Conservation (phyloP, 768 basidiomycete genomes). For the Mycena venus region DNA sequence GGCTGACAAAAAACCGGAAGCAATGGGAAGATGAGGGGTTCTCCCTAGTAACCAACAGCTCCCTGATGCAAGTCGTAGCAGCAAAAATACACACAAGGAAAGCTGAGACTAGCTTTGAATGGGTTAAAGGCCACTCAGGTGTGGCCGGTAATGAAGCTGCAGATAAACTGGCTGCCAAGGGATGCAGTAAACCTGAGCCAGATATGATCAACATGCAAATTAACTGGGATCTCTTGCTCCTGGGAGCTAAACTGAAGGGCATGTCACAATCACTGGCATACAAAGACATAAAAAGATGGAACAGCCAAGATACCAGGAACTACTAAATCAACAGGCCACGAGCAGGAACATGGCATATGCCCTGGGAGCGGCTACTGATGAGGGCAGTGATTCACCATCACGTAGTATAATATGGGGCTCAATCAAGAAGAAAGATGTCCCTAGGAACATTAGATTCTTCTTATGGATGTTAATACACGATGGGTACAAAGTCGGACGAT, state of each 20-base stretch:
- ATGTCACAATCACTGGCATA: not conserved
- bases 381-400: too few relatives aligned
- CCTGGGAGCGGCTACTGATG: too few relatives aligned
- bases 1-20: not conserved
- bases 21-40: not conserved
- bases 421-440: not conserved
- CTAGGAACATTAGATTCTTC: not conserved
- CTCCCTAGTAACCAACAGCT: not conserved
- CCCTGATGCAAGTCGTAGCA: not conserved
- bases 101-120: not conserved
- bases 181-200: too few relatives aligned
- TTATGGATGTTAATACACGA: slow-evolving; percentile 1
- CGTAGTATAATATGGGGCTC: too few relatives aligned
- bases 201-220: not conserved
- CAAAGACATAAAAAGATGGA: not conserved
- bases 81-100: not conserved
- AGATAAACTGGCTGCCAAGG: not conserved
- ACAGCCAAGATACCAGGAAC: too few relatives aligned
- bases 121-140: not conserved
- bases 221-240: not conserved
- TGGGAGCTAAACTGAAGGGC: not conserved
- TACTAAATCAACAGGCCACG: too few relatives aligned
- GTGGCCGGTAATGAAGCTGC: not conserved
- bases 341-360: too few relatives aligned
- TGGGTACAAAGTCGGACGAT: not conserved